Conservation (phyloP, 768 basidiomycete species). For the Asterophora lycoperdoides region DNA sequence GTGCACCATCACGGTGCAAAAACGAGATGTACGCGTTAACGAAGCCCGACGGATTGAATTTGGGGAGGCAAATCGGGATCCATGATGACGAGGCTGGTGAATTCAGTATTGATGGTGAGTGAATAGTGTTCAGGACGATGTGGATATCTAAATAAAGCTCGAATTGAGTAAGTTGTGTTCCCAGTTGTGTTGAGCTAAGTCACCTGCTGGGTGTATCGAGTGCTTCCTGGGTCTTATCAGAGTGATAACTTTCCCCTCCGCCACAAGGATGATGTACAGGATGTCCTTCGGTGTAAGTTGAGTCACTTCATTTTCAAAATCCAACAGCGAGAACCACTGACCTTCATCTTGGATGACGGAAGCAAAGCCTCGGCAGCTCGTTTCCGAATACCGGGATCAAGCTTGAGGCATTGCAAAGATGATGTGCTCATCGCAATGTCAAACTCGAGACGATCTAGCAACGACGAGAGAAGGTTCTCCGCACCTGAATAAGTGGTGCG, state of each 20-base stretch:
- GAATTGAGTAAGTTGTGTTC: neutral
- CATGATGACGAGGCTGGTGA: slow-evolving; percentile 82
- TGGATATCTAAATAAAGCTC: slow-evolving; percentile 64
- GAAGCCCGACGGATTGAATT: slow-evolving; percentile 86
- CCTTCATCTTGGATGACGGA: slow-evolving; percentile 78
- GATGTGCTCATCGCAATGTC: slow-evolving; percentile 83
- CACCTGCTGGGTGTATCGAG: slow-evolving; percentile 91
- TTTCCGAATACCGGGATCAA: slow-evolving; percentile 66
- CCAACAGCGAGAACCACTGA: slow-evolving; percentile 21
- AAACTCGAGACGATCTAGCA: slow-evolving; percentile 66
- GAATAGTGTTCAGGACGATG: slow-evolving; percentile 86
- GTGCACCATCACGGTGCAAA: slow-evolving; percentile 36
- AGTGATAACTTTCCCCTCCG: slow-evolving; percentile 73
- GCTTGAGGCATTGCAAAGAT: slow-evolving; percentile 73
- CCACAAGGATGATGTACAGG: slow-evolving; percentile 86
- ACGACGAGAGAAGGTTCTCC: slow-evolving; percentile 71
- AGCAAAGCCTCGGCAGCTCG: slow-evolving; percentile 78
- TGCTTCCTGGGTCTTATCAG: slow-evolving; percentile 89
- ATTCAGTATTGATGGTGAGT: slow-evolving; percentile 73
- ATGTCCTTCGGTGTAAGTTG: slow-evolving; percentile 61
- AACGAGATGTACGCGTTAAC: slow-evolving; percentile 88
- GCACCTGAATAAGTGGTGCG: slow-evolving; percentile 42
- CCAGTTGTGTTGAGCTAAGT: neutral
- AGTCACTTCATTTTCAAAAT: neutral
- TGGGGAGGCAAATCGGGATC: slow-evolving; percentile 94